Percentiles rank a stretch among this genome's conserved stretches.
Evolutionary conservation across 352 stramenopile species (phyloP).

Genomic region (Phytopythium aichiense): DNA sequence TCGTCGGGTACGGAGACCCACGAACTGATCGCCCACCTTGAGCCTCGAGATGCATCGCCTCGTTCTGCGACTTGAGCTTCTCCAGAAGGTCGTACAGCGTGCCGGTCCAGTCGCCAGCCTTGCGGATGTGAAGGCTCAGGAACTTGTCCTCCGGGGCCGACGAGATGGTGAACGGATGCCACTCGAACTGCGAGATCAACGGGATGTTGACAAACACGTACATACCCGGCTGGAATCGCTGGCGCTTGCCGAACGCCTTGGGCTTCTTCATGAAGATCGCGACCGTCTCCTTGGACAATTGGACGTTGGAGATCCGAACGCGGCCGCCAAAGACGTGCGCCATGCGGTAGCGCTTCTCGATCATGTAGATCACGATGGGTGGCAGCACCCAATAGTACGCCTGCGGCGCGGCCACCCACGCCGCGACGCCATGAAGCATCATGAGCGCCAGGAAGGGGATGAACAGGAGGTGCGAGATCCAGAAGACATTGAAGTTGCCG

Average conservation of each 20-base stretch:
- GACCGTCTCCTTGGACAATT: constrained; percentile 51
- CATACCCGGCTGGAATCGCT: constrained; percentile 61
- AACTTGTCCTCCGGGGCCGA: constrained; percentile 69
- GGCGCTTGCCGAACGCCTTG: constrained; percentile 35
- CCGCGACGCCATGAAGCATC: constrained; percentile 52
- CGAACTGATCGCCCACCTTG: constrained; percentile 13
- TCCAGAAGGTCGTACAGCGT: constrained; percentile 44
- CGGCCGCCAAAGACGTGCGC: constrained; percentile 43
- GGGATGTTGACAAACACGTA: constrained; percentile 87
- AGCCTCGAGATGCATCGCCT: constrained; percentile 21
- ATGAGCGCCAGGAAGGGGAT: constrained; percentile 67
- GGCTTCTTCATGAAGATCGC: constrained; percentile 69
- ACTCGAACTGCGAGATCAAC: constrained; percentile 68
- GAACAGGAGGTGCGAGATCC: constrained; percentile 62
- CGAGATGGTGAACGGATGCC: constrained; percentile 90
- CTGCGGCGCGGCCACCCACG: constrained; percentile 53
- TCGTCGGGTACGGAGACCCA: constrained; percentile 33
- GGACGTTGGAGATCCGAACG: constrained; percentile 41
- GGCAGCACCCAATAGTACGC: constrained; percentile 53
- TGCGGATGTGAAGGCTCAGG: constrained; percentile 67
- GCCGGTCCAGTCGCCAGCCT: constrained; percentile 63
- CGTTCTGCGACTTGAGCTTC: constrained; percentile 24
- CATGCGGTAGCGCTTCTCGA: constrained; percentile 63
- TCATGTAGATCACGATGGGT: constrained; percentile 49
- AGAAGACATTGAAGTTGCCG: constrained; percentile 67